A percentile compares a stretch with the other conserved stretches of the same genome.
phyloP scores from a whole-genome alignment of 2,329 filamentous ascomycete genomes.

The Dactylella cylindrospora region DNA sequence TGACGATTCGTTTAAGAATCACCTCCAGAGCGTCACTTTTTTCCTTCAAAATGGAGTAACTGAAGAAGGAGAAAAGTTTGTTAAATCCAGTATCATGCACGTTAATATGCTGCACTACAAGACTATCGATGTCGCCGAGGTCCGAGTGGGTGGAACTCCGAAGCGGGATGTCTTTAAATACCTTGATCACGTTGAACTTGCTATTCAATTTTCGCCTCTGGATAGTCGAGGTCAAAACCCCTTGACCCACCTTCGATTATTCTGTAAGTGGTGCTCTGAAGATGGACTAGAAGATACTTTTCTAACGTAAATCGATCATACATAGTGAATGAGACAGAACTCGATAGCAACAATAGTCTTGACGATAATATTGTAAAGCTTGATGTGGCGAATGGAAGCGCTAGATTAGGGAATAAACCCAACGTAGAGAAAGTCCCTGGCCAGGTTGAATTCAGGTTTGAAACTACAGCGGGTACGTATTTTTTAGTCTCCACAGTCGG shows the following conservation, averaged over 20 bases:
- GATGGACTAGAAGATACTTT: too few species aligned
- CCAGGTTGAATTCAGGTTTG: conserved; percentile 27
- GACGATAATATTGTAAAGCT: conserved; percentile 25
- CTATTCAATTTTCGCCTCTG: conserved; percentile 14
- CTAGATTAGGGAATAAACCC: conserved; percentile 6
- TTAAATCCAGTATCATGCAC: conserved; percentile 17
- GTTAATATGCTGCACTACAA: conserved; percentile 42
- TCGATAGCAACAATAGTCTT: conserved; percentile 36
- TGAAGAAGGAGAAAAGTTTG: conserved; percentile 1
- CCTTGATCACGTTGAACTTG: conserved; percentile 32
- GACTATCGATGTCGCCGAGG: conserved; percentile 21
- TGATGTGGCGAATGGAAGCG: conserved; percentile 24
- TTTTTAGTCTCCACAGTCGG: background rate
- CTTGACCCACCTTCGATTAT: conserved; percentile 10
- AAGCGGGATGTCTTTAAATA: conserved; percentile 41
- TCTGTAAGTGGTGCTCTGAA: too few species aligned
- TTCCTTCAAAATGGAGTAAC: background rate
- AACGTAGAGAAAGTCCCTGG: conserved; percentile 20
- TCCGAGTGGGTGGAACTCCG: conserved; percentile 19
- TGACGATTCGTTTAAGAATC: conserved; percentile 31
- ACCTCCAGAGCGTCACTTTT: conserved; percentile 29
- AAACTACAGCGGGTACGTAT: conserved; percentile 15
- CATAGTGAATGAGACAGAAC: conserved; percentile 22
- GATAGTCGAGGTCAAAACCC: conserved; percentile 1
- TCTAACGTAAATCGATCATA: too few species aligned